Percentiles rank a stretch among this genome's conserved stretches.
Evolutionary conservation across 2,329 filamentous ascomycete genomes (phyloP).

Genomic region (Cercospora sp.): DNA sequence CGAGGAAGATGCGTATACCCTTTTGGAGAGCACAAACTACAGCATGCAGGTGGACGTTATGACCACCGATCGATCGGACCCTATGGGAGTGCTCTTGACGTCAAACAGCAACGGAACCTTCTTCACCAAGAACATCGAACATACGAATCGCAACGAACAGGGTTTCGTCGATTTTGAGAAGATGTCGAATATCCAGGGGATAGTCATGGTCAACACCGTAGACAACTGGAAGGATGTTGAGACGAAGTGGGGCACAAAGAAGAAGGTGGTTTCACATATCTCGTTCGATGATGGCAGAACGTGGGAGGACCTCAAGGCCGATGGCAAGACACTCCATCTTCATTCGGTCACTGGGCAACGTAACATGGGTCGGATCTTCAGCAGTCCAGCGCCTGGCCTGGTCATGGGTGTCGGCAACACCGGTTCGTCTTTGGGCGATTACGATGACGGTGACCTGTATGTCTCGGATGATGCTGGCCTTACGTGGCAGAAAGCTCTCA

Average conservation of each 20-base stretch:
- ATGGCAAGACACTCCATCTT: constrained; percentile 71
- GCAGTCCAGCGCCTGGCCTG: constrained; percentile 87
- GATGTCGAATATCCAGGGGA: constrained; percentile 84
- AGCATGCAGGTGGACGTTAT: constrained; percentile 96
- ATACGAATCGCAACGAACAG: constrained; percentile 78
- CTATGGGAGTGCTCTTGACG: constrained; percentile 87
- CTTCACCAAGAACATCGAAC: constrained; percentile 86
- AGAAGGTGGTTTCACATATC: constrained; percentile 76
- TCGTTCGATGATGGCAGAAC: constrained; percentile 94
- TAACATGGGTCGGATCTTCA: constrained; percentile 85
- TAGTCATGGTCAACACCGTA: constrained; percentile 86
- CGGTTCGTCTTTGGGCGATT: constrained; percentile 69
- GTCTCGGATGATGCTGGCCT: constrained; percentile 89
- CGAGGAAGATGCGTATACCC: constrained; percentile 82
- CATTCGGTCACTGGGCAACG: constrained; percentile 86
- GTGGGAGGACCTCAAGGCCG: constrained; percentile 70
- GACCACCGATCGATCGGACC: constrained; percentile 52
- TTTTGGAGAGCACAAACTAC: constrained; percentile 95
- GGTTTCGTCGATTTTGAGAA: constrained; percentile 95
- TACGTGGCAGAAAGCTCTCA: constrained; percentile 73
- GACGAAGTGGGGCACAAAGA: constrained; percentile 50
- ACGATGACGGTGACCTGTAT: constrained; percentile 74
- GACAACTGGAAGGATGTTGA: constrained; percentile 79
- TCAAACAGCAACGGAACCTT: constrained; percentile 98
- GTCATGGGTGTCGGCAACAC: constrained; percentile 94